Conservation (phyloP, 805 yeast genomes). For the Debaryomyces maramus region DNA sequence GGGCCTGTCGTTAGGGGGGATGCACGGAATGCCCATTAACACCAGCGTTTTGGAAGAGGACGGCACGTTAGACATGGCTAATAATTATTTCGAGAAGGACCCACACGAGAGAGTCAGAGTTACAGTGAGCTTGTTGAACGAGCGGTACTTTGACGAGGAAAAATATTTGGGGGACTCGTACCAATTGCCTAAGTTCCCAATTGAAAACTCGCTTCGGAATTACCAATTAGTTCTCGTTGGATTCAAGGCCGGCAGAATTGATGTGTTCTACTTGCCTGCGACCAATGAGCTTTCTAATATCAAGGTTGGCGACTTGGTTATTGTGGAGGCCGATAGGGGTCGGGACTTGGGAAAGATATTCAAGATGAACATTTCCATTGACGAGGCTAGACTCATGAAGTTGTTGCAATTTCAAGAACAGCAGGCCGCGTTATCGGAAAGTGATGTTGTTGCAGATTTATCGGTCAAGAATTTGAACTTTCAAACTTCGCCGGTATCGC, state of each 20-base stretch:
- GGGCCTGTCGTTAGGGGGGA: background rate
- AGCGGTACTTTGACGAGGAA: constrained; percentile 31
- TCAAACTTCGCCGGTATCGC: constrained; percentile 21
- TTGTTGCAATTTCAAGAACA: constrained; percentile 69
- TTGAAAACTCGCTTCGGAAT: constrained; percentile 35
- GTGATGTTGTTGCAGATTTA: constrained; percentile 21
- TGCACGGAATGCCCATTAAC: background rate
- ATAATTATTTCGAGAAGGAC: constrained; percentile 38
- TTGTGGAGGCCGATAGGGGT: constrained; percentile 85
- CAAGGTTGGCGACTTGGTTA: constrained; percentile 63
- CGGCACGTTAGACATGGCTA: constrained; percentile 19
- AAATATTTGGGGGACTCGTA: constrained; percentile 27
- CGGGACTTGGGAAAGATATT: constrained; percentile 70
- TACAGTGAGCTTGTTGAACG: constrained; percentile 27
- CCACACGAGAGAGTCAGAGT: constrained; percentile 41
- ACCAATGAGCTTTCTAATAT: constrained; percentile 26
- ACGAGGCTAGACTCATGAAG: constrained; percentile 68
- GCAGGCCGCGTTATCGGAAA: constrained; percentile 55
- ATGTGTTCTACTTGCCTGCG: constrained; percentile 65
- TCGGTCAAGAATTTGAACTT: constrained; percentile 24
- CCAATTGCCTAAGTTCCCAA: constrained; percentile 38
- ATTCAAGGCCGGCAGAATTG: constrained; percentile 78
- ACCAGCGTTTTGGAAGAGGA: background rate
- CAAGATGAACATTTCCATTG: constrained; percentile 55
- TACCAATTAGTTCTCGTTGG: constrained; percentile 59